A percentile compares a stretch with the other conserved stretches of the same genome.
These are phyloP conservation scores for Neurospora sp. DNA, from an alignment of 495 filamentous ascomycete species.

Conservation along the genomic window DNA sequence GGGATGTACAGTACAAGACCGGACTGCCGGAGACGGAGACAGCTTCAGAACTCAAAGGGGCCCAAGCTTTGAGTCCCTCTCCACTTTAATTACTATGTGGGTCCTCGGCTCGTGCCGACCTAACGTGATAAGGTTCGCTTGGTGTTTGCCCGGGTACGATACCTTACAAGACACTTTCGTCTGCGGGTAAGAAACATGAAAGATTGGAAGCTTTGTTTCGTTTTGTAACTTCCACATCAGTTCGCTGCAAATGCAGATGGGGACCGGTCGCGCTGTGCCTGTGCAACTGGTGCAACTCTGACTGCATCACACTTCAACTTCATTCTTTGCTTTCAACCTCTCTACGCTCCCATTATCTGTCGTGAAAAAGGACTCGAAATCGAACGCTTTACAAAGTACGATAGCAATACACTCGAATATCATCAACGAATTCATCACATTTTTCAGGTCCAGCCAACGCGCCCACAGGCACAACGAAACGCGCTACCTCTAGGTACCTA, in stretches of 20 bases:
- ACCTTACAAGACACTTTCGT: neutral
- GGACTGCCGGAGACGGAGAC: neutral
- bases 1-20: neutral
- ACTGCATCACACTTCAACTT: neutral
- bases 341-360: neutral
- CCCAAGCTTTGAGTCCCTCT: neutral
- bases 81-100: neutral
- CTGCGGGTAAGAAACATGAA: neutral
- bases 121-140: neutral
- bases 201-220: neutral
- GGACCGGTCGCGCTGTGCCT: neutral
- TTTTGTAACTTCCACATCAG: neutral
- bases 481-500: neutral
- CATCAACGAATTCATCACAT: neutral
- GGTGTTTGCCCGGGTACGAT: neutral
- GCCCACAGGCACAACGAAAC: neutral
- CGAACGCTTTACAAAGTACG: neutral
- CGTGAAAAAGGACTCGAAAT: neutral
- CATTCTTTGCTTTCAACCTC: neutral
- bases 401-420: neutral
- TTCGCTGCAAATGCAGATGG: neutral
- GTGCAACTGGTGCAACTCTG: neutral
- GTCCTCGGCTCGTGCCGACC: neutral
- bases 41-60: neutral
- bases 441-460: neutral